These are phyloP conservation scores for Dactylellina cionopaga DNA, from an alignment of 2,329 filamentous ascomycete species.

Conservation along the genomic window DNA sequence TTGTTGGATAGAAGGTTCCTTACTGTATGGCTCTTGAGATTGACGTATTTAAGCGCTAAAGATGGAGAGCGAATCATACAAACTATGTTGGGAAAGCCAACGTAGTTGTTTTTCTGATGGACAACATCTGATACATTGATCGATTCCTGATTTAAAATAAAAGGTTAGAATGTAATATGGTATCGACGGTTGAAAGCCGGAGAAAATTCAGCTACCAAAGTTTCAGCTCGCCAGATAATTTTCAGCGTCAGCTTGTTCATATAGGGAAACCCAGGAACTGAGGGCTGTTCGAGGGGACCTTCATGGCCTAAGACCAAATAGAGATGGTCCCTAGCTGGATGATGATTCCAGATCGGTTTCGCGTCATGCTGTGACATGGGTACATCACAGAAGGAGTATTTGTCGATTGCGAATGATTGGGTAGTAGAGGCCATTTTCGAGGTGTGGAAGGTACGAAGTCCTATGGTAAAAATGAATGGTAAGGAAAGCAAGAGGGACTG, in stretches of 20 bases:
- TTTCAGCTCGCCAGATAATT: conserved; percentile 49
- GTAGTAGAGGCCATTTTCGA: conserved; percentile 26
- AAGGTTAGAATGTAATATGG: no score
- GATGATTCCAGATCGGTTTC: conserved; percentile 44
- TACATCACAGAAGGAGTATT: conserved; percentile 46
- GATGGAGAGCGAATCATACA: conserved; percentile 48
- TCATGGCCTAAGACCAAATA: conserved; percentile 33
- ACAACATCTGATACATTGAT: conserved; percentile 40
- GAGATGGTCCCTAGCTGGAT: conserved; percentile 42
- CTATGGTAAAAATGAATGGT: not conserved
- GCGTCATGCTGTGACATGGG: conserved; percentile 28
- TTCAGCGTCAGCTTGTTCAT: conserved; percentile 41
- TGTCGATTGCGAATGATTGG: conserved; percentile 43
- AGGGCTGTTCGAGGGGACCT: conserved; percentile 43
- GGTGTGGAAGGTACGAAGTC: not conserved
- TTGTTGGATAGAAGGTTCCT: no score
- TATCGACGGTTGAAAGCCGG: no score
- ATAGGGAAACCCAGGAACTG: conserved; percentile 20
- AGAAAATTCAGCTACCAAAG: no score
- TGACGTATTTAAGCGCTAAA: conserved; percentile 41
- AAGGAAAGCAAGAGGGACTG: not conserved
- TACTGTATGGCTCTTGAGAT: conserved; percentile 28
- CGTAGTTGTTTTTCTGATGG: conserved; percentile 22
- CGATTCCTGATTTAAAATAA: no score
- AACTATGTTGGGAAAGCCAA: conserved; percentile 29